Evolutionary conservation across 495 filamentous ascomycete species (phyloP), one percentile per base, ranked within the genome.

Genomic region (Daldinia loculata): DNA sequence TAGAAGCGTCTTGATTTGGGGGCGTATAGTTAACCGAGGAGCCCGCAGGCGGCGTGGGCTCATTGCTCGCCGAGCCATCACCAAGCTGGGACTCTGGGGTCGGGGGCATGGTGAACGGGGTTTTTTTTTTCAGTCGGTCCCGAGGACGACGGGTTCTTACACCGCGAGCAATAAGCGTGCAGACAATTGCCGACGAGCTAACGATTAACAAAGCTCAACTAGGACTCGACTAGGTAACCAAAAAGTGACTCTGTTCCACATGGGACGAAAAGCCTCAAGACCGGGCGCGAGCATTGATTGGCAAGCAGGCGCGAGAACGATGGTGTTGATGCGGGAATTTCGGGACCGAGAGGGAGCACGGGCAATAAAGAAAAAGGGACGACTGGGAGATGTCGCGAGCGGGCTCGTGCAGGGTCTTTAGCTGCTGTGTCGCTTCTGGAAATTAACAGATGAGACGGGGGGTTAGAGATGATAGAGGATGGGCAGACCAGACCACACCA

Each of bases 71-170:
- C 56, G 75, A 71, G 30, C 65, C 70, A 66, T 77, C 75, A 69
- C 70, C 75, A 61, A 66, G 64, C 41, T 77, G 75, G 50, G 75
- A 77, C 50, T 77, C 76, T 75, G 76, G 76, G 63, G 76, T 76
- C 51, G 74, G 63, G 52, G 76, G 76, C 74, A 78, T 78, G 34
- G 32, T 63, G 64, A 69, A 48, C 41, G 41, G 15, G 56, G 39
- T 24, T 24, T 48, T 24, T 24, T 48, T 12, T 12, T 14, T 48
- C 19, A 69, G 67, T 76, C 74, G 74, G 76, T 74, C 71, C 76
- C 71, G 76, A 78, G n/a, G 12, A 27, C 41, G 53, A 67, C 66
- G 66, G 73, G 43, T 56, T 68, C 62, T 51, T 63, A 68, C 69
- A 68, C 71, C 67, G 71, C 63, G 67, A 70, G 71, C 63, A 55